Evolutionary conservation across 2,329 filamentous ascomycete genomes (phyloP).

Genomic region (Colletotrichum godetiae): DNA sequence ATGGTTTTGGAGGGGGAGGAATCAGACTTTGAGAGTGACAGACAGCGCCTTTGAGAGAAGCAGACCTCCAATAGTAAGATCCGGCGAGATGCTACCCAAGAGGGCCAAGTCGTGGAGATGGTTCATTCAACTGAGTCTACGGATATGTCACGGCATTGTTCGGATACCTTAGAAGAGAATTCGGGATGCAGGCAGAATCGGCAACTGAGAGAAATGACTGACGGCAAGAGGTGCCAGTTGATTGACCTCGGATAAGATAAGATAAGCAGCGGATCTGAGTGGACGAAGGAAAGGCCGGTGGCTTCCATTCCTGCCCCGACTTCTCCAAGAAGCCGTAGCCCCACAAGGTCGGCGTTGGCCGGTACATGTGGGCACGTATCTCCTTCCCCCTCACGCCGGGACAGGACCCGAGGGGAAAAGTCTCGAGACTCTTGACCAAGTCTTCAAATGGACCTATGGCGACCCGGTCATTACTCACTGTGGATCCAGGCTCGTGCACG

Average conservation of each 20-base stretch:
- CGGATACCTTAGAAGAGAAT: background rate
- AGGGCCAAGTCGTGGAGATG: background rate
- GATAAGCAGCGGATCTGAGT: background rate
- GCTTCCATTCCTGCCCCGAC: background rate
- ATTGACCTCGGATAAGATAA: conserved; percentile 24
- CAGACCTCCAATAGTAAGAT: conserved; percentile 1
- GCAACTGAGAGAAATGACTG: background rate
- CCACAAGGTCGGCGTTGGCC: background rate
- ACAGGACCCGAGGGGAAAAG: background rate
- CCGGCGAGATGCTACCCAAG: background rate
- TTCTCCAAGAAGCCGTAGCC: background rate
- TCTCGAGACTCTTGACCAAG: background rate
- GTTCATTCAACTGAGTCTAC: background rate
- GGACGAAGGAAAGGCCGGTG: conserved; percentile 13
- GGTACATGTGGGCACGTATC: background rate
- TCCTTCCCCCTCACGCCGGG: background rate
- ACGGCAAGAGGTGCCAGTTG: background rate
- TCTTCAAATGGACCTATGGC: conserved; percentile 3
- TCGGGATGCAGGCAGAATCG: background rate
- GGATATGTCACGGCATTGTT: background rate
- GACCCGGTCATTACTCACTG: conserved; percentile 23
- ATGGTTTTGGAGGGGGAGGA: background rate
- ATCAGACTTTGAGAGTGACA: background rate
- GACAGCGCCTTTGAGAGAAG: background rate
- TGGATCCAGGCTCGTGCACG: conserved; percentile 3